Conservation (phyloP, 75 land plant genomes). For the Chamaecyparis obtusa region DNA sequence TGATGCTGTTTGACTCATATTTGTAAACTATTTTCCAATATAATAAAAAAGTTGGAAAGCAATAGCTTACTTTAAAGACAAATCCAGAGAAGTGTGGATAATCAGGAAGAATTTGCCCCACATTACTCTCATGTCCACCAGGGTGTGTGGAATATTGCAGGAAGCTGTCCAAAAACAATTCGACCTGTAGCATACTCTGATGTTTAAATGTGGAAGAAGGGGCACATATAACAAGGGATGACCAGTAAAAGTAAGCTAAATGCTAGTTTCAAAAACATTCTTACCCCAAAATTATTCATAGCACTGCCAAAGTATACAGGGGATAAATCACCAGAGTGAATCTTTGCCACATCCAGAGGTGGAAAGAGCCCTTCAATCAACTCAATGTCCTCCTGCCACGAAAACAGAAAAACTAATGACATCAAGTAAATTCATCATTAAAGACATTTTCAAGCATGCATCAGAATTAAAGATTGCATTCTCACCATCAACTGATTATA, state of each 20-base stretch:
- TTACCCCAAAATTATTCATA: slow-evolving; percentile 62
- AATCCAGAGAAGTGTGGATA: slow-evolving; percentile 52
- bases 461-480: not conserved
- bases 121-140: slow-evolving; percentile 33
- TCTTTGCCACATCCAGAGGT: slow-evolving; percentile 41
- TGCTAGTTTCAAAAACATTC: slow-evolving; percentile 1
- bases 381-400: slow-evolving; percentile 44
- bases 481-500: slow-evolving; percentile 40
- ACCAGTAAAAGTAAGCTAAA: not conserved
- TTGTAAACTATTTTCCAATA: too few species aligned
- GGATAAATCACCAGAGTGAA: slow-evolving; percentile 45
- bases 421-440: not conserved
- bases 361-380: slow-evolving; percentile 46
- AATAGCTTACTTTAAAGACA: slow-evolving; percentile 42
- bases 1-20: too few species aligned
- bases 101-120: slow-evolving; percentile 43
- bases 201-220: not conserved
- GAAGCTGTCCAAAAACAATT: slow-evolving; percentile 49
- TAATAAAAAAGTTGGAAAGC: not conserved
- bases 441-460: not conserved
- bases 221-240: not conserved
- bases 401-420: slow-evolving; percentile 6
- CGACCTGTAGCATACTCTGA: slow-evolving; percentile 27
- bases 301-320: slow-evolving; percentile 60
- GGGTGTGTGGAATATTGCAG: slow-evolving; percentile 40